Evolutionary conservation across 257 asterid species (phyloP).

Genomic region (Prunella vulgaris): DNA sequence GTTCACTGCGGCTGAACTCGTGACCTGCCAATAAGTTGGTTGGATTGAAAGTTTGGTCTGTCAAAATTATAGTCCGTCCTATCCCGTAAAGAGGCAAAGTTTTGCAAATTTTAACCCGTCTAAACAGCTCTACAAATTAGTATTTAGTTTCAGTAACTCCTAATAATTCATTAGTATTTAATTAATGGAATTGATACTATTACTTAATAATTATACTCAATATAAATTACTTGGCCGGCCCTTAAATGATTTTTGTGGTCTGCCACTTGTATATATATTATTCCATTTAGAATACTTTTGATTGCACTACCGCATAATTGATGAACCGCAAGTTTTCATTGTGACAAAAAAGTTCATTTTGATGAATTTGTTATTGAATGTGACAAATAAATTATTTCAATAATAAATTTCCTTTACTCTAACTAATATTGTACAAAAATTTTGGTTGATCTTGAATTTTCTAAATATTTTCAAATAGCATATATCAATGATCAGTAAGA

Average conservation of each 20-base stretch:
- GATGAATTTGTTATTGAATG: neutral
- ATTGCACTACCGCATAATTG: neutral
- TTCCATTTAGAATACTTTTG: neutral
- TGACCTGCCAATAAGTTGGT: too few species aligned
- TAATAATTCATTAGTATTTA: neutral
- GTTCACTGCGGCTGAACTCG: too few species aligned
- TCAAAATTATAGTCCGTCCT: too few species aligned
- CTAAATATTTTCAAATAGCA: neutral
- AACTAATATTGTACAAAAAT: conserved; percentile 3
- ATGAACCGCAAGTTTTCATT: neutral
- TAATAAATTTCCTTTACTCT: neutral
- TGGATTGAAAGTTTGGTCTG: too few species aligned
- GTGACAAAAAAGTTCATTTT: neutral
- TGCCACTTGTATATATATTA: too few species aligned
- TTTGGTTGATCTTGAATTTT: neutral
- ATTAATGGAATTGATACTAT: neutral
- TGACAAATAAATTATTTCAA: neutral
- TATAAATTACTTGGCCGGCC: too few species aligned
- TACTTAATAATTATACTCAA: too few species aligned
- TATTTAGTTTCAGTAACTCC: too few species aligned
- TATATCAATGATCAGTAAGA: conserved; percentile 30
- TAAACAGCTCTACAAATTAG: too few species aligned
- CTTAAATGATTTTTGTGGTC: too few species aligned
- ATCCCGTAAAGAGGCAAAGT: too few species aligned
- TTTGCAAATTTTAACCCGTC: too few species aligned